Conservation (phyloP, 345 rosid genomes). For the Cardamine resedifolia region DNA sequence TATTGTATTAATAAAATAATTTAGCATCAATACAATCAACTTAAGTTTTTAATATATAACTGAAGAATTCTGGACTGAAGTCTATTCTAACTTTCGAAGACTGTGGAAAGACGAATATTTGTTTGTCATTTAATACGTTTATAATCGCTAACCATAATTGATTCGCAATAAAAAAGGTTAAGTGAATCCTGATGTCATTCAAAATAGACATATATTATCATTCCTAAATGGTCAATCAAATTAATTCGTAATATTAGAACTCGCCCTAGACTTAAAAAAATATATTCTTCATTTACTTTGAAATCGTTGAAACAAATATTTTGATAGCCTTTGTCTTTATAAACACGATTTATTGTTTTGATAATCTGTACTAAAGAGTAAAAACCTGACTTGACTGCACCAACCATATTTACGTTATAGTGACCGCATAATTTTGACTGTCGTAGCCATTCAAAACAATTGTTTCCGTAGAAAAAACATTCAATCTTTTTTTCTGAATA, state of each 20-base stretch:
- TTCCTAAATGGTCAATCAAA: background rate
- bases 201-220: background rate
- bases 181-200: background rate
- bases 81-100: background rate
- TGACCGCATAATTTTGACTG: conserved; percentile 8
- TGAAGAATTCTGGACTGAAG: background rate
- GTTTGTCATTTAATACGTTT: background rate
- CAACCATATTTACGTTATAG: background rate
- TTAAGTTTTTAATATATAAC: too few relatives aligned
- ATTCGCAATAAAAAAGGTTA: background rate
- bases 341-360: background rate
- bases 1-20: too few relatives aligned
- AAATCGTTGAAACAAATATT: background rate
- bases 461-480: background rate
- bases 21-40: too few relatives aligned
- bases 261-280: background rate
- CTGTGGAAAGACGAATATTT: background rate
- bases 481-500: background rate
- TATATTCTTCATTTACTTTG: background rate
- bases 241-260: background rate
- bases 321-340: background rate
- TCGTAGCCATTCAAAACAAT: conserved; percentile 9
- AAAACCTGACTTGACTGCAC: background rate
- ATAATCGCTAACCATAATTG: background rate
- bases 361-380: background rate